Percentiles rank a stretch among this genome's conserved stretches.
Evolutionary conservation across 768 basidiomycete genomes (phyloP).

Genomic region (Phylloporus sp.): DNA sequence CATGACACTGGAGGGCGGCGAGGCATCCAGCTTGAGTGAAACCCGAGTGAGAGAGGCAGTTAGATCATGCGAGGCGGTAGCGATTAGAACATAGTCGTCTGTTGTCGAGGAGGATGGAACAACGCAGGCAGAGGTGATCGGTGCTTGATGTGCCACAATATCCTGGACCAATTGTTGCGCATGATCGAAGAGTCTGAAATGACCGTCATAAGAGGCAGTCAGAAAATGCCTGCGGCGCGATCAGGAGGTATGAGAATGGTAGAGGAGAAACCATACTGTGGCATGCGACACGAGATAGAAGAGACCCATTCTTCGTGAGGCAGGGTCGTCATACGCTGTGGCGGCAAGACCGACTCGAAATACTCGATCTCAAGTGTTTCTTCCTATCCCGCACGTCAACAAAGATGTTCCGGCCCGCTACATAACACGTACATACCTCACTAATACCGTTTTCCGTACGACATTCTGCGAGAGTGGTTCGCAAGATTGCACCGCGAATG

Average conservation of each 20-base stretch:
- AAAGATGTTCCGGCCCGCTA: neutral
- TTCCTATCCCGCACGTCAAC: slow-evolving; percentile 48
- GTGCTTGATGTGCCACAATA: slow-evolving; percentile 53
- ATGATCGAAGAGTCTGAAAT: slow-evolving; percentile 69
- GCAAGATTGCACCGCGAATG: slow-evolving; percentile 74
- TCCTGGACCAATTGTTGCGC: slow-evolving; percentile 54
- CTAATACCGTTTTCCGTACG: slow-evolving; percentile 64
- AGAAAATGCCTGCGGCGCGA: slow-evolving; percentile 53
- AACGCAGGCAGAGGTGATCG: slow-evolving; percentile 63
- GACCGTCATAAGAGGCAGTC: slow-evolving; percentile 79
- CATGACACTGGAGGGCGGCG: slow-evolving; percentile 31
- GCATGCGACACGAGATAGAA: slow-evolving; percentile 58
- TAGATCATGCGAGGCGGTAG: slow-evolving; percentile 76
- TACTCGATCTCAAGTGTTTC: slow-evolving; percentile 92
- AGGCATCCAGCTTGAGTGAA: slow-evolving; percentile 7
- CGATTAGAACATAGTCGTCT: slow-evolving; percentile 41
- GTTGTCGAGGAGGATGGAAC: slow-evolving; percentile 37
- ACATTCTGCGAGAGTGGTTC: slow-evolving; percentile 71
- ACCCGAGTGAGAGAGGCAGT: slow-evolving; percentile 54
- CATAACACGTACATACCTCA: slow-evolving; percentile 42
- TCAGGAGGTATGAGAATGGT: neutral
- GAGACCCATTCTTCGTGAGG: slow-evolving; percentile 96
- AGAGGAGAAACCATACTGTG: slow-evolving; percentile 15
- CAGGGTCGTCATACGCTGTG: slow-evolving; percentile 71
- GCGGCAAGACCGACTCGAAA: slow-evolving; percentile 84